Conservation (phyloP, 208 protist species). For the Strigomonas culicis region DNA sequence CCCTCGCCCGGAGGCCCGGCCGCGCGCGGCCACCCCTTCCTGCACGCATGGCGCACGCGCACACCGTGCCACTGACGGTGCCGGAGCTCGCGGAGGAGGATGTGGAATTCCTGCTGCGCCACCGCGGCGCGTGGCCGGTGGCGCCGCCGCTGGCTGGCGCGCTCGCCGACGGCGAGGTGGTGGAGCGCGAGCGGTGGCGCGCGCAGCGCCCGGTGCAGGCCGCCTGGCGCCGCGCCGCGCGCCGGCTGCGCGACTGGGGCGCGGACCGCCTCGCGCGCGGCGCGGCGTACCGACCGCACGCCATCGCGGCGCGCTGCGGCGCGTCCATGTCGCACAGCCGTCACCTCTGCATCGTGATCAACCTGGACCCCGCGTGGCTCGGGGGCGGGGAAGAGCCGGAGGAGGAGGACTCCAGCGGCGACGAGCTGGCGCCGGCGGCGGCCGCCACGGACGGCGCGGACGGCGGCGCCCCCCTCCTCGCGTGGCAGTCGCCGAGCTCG, state of each 20-base stretch:
- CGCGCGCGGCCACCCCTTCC: not conserved
- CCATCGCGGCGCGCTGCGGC: slow-evolving; percentile 50
- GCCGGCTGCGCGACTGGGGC: slow-evolving; percentile 58
- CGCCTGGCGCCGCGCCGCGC: slow-evolving; percentile 57
- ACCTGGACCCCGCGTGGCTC: slow-evolving; percentile 53
- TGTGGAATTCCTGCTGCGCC: slow-evolving; percentile 23
- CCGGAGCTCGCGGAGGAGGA: slow-evolving; percentile 27
- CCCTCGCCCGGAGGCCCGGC: not conserved
- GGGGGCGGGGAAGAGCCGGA: slow-evolving; percentile 31
- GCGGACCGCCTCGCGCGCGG: slow-evolving; percentile 49
- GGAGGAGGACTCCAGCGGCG: slow-evolving; percentile 18
- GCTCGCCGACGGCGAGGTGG: slow-evolving; percentile 48
- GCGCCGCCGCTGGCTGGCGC: too few species aligned
- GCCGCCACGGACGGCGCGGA: not conserved
- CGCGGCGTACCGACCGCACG: slow-evolving; percentile 45
- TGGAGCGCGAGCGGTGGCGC: slow-evolving; percentile 48
- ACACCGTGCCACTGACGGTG: slow-evolving; percentile 8
- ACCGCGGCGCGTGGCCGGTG: too few species aligned
- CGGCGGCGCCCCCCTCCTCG: slow-evolving; percentile 36
- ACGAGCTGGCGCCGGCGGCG: slow-evolving; percentile 9
- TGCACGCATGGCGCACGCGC: not conserved
- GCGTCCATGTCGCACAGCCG: slow-evolving; percentile 55
- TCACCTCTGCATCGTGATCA: slow-evolving; percentile 59
- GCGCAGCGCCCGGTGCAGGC: slow-evolving; percentile 55
- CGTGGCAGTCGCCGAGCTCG: slow-evolving; percentile 73